Evolutionary conservation across 2,329 filamentous ascomycete genomes (phyloP), one percentile per base, ranked within the genome.

Genomic region (Sporothrix pallida): DNA sequence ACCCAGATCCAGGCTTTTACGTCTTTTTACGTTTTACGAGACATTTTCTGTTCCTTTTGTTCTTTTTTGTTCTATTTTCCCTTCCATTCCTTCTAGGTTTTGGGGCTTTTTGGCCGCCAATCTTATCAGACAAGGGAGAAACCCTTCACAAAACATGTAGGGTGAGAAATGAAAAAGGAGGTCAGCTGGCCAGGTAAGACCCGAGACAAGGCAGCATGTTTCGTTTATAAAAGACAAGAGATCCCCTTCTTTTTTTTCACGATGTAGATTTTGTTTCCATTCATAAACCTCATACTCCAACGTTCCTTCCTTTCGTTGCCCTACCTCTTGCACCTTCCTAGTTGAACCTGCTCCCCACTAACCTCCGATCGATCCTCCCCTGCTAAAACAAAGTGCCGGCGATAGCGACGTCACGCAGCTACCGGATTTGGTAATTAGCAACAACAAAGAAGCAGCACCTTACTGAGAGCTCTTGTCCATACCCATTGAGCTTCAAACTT

Each of bases 301-400:
- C 31, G 31, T 17, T 52, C 42, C 10, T 48, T 13, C 20, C 42
- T 26, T 23, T 4, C 6, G 3, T 37, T 42, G 17, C 56, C 58
- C 58, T 62, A 62, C 10, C 12, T 37, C 15, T n/a, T 42, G 31
- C 31, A 37, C 31, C 31, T 42, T 31, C 15, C 58, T 8, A 31
- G n/a, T 42, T 31, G 58, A 15, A 10, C 58, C 58, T 62, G 72
- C 72, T 44, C 71, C 54, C 63, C 65, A 69, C 63, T 60, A 42
- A 65, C n/a, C 26, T n/a, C 37, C 60, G 70, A 72, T 72, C 70
- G 46, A 31, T 56, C 58, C 23, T 42, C n/a, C n/a, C 17, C 63
- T 44, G 9, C 44, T 58, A 58, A 20, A 7, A 37, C 31, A 68
- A 50, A 68, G 17, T 68, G 42, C 63, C 52, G 68, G 58, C 31